Evolutionary conservation across 106 monocot genomes (phyloP).

Genomic region (Acanthochlamys bracteata): DNA sequence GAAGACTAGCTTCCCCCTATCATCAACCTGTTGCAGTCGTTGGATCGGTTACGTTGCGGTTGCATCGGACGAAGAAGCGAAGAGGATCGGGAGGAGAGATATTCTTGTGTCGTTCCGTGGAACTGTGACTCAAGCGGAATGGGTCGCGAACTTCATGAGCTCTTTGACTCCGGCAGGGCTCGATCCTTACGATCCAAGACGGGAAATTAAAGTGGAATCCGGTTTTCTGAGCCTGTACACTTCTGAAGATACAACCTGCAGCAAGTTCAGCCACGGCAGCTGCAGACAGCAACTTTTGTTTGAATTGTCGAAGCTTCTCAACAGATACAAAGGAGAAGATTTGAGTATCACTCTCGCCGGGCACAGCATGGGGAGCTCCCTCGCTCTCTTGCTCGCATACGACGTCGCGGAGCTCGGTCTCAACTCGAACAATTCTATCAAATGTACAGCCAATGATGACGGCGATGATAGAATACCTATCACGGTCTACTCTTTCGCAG

Average conservation of each 20-base stretch:
- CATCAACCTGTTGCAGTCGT: conserved; percentile 2
- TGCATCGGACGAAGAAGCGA: not conserved
- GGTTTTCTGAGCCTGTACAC: conserved; percentile 30
- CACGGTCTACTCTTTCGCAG: conserved; percentile 47
- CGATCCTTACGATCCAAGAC: conserved; percentile 15
- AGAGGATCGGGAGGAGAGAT: conserved; percentile 9
- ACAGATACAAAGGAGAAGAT: conserved; percentile 25
- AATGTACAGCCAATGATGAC: not conserved
- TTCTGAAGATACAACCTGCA: conserved; percentile 7
- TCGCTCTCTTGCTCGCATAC: conserved; percentile 46
- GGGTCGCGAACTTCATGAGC: conserved; percentile 29
- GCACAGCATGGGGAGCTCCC: conserved; percentile 69
- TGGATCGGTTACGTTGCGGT: conserved; percentile 20
- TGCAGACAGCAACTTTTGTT: conserved; percentile 28
- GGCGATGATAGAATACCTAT: conserved; percentile 7
- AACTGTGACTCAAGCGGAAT: conserved; percentile 26
- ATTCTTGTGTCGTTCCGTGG: conserved; percentile 23
- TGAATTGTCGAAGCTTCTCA: conserved; percentile 27
- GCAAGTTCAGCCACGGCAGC: conserved; percentile 18
- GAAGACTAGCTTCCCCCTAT: not conserved
- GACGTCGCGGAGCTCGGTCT: conserved; percentile 60
- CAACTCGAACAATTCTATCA: not conserved
- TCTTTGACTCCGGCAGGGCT: conserved; percentile 17
- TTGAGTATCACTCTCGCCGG: conserved; percentile 49
- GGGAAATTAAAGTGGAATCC: conserved; percentile 22